These are phyloP conservation scores for Oryza coarctata DNA, from an alignment of 176 grass and related monocot species.

Conservation along the genomic window DNA sequence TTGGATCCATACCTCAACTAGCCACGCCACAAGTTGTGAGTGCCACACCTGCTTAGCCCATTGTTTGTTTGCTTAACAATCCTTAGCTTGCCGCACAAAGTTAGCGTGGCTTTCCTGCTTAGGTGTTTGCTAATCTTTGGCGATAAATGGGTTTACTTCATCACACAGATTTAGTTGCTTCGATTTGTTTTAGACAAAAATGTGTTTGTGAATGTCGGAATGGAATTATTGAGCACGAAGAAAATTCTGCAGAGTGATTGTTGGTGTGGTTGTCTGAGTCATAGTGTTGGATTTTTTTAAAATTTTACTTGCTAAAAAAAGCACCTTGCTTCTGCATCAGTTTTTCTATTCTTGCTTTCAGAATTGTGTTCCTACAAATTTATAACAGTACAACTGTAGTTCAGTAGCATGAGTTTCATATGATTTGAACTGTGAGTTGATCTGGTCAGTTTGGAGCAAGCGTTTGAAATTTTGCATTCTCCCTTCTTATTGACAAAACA, in stretches of 20 bases:
- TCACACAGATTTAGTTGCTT: neutral
- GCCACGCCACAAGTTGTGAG: too few species aligned
- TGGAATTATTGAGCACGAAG: neutral
- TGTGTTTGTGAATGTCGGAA: neutral
- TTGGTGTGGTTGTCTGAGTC: neutral
- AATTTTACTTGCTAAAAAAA: neutral
- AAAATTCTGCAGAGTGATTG: neutral
- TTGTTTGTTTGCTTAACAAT: too few species aligned
- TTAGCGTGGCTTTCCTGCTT: neutral
- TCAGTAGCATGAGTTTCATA: neutral
- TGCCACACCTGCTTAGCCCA: too few species aligned
- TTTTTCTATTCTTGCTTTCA: neutral
- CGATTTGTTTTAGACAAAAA: neutral
- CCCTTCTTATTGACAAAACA: neutral
- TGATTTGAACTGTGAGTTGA: neutral
- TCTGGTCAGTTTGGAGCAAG: neutral
- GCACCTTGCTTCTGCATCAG: neutral
- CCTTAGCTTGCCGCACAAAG: too few species aligned
- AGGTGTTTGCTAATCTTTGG: neutral
- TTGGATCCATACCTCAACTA: too few species aligned
- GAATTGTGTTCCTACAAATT: neutral
- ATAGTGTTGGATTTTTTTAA: neutral
- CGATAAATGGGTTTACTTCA: neutral
- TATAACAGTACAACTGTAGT: neutral
- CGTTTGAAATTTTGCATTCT: neutral